Conservation (phyloP, 2,329 filamentous ascomycete genomes). For the Phyllosticta paracitricarpa region DNA sequence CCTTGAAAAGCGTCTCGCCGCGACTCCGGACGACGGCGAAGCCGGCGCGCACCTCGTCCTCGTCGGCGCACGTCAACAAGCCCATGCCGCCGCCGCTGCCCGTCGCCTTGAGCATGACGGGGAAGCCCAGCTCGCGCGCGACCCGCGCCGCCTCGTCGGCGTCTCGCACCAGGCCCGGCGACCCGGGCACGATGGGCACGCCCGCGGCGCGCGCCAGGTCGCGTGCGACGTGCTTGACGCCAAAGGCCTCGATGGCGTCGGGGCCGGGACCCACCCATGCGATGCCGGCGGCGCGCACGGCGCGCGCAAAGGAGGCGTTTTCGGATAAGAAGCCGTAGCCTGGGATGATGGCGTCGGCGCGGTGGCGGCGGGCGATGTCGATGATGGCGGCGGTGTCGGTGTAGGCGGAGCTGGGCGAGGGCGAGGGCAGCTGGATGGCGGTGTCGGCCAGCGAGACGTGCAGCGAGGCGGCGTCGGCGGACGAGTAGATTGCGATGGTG, state of each 20-base stretch:
- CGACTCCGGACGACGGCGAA: constrained; percentile 61
- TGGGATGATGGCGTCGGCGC: constrained; percentile 51
- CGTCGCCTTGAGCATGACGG: constrained; percentile 54
- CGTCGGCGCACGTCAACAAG: constrained; percentile 61
- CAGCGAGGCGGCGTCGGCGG: constrained; percentile 43
- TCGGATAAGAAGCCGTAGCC: constrained; percentile 60
- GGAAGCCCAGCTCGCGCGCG: constrained; percentile 38
- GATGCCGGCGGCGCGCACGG: constrained; percentile 44
- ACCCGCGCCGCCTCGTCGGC: constrained; percentile 37
- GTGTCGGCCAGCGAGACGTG: constrained; percentile 47
- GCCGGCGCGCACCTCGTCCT: constrained; percentile 60
- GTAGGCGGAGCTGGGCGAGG: constrained; percentile 40
- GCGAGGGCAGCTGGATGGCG: constrained; percentile 40
- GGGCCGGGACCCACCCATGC: constrained; percentile 51
- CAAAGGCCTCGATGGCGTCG: constrained; percentile 44
- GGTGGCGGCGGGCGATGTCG: constrained; percentile 39
- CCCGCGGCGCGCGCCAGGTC: constrained; percentile 42
- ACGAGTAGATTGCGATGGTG: constrained; percentile 49
- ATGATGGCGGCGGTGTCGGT: constrained; percentile 40
- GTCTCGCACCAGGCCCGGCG: constrained; percentile 37
- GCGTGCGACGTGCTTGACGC: constrained; percentile 49
- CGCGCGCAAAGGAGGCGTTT: constrained; percentile 50
- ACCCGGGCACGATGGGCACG: constrained; percentile 47
- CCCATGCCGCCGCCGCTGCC: constrained; percentile 65
- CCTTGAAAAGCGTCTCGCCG: constrained; percentile 70